Evolutionary conservation across 2,329 filamentous ascomycete species (phyloP), one percentile per base, ranked within the genome.

Genomic region (Endoconidiophora laricicola): DNA sequence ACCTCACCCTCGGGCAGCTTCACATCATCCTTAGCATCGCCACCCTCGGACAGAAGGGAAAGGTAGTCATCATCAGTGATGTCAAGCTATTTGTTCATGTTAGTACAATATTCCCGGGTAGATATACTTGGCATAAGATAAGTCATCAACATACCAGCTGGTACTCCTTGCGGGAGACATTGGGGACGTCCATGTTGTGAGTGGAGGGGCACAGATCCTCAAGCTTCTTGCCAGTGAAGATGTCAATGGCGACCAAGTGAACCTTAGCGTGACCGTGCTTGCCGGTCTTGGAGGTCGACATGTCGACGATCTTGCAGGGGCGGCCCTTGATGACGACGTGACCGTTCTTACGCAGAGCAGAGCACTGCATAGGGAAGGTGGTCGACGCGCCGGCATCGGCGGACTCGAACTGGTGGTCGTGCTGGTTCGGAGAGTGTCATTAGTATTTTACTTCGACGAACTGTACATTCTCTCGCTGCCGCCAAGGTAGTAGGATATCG

Each of bases 241-340:
- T 96, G 70, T 98, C 91, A 69, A 93, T 80, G 66, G 87, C 91
- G 65, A 95, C 83, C 63, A 98, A 75, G 74, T 98, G 90, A 69
- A 98, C 91, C 83, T 98, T 98, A 74, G 91, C 91, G 85, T 98
- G 93, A 71, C 91, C 91, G 84, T 98, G 91, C 86, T 98, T 98
- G 74, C 91, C 91, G 61, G 91, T 98, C 88, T 98, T 98, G 70
- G 91, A 98, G 76, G 91, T 98, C 61, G 87, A 94, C 93, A 98
- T 98, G 67, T 98, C 91, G 70, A 96, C 86, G 64, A 98, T 98
- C 85, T 96, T 98, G 88, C 91, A 98, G 63, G 91, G 93, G 63
- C 91, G 91, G 72, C 77, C 74, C 83, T 98, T 98, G 76, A 98
- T 96, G 69, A 90, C 82, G 70, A 98, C 91, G 78, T 84, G 83